Conservation (phyloP, 495 filamentous ascomycete species). For the Tetracladium marchalianum region DNA sequence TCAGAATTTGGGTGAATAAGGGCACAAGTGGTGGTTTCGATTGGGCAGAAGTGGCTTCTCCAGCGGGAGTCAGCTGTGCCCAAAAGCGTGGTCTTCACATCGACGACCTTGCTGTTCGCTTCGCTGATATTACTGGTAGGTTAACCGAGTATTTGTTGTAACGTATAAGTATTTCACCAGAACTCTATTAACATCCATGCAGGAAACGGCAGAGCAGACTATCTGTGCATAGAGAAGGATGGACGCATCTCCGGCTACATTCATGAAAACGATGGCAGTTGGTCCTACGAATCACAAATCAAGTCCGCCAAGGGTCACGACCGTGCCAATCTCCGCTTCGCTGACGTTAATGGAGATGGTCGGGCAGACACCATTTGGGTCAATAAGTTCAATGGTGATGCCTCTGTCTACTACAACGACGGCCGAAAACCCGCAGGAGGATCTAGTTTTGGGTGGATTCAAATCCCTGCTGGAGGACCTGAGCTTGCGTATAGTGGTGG, state of each 20-base stretch:
- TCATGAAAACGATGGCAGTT: constrained; percentile 6
- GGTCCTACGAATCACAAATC: no score
- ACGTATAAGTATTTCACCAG: no score
- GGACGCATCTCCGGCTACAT: constrained; percentile 2
- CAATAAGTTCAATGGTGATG: constrained; percentile 18
- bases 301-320: constrained; percentile 14
- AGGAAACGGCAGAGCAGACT: constrained; percentile 20
- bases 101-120: constrained; percentile 12
- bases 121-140: constrained; percentile 21
- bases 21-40: no score
- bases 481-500: no score
- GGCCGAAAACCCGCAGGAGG: constrained; percentile 5
- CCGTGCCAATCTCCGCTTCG: constrained; percentile 17
- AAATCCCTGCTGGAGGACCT: no score
- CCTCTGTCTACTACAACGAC: constrained; percentile 9
- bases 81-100: no score
- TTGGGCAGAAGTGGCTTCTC: no score
- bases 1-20: no score
- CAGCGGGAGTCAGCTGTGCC: no score
- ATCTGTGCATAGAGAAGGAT: constrained; percentile 17
- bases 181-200: no score
- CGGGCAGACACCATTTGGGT: constrained; percentile 19
- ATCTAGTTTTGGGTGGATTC: no score
- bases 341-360: constrained; percentile 23
- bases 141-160: no score